phyloP scores from a whole-genome alignment of 441 rosid species.

The Kokia cookei region DNA sequence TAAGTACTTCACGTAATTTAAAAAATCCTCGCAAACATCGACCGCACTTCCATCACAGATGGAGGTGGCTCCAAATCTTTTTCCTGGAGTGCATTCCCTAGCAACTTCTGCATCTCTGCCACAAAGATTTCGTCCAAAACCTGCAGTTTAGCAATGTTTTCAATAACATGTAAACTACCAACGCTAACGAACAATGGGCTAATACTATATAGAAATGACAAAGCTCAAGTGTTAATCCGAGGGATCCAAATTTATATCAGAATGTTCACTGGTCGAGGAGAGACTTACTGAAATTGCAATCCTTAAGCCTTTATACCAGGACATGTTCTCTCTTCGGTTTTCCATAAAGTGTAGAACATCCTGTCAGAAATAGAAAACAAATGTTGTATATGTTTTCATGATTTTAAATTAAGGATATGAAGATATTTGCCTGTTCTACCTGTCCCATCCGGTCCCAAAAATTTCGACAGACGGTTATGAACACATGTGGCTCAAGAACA shows the following conservation, averaged over 20 bases:
- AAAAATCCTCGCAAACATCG: constrained; percentile 77
- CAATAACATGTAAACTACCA: not conserved
- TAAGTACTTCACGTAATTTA: constrained; percentile 34
- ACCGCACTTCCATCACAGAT: constrained; percentile 76
- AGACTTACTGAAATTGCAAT: constrained; percentile 66
- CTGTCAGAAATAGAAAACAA: constrained; percentile 19
- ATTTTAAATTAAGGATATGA: not conserved
- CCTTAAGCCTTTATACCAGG: constrained; percentile 66
- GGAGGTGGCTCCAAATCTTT: constrained; percentile 82
- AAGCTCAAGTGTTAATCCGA: not conserved
- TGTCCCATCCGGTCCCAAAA: constrained; percentile 73
- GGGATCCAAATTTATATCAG: not conserved
- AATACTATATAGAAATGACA: not conserved
- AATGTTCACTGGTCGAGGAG: not conserved
- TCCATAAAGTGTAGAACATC: constrained; percentile 55
- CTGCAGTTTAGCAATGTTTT: constrained; percentile 27
- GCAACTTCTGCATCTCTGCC: constrained; percentile 74
- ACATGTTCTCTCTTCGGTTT: constrained; percentile 52
- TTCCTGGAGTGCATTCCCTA: constrained; percentile 62
- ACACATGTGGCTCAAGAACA: constrained; percentile 46
- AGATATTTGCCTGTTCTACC: constrained; percentile 21
- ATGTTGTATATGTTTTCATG: not conserved
- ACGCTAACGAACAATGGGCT: not conserved
- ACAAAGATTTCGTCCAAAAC: constrained; percentile 77
- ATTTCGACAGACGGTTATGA: constrained; percentile 46